A percentile compares a stretch with the other conserved stretches of the same genome.
phyloP scores from a whole-genome alignment of 1,284 basidiomycete genomes.

The Volvariella volvacea region DNA sequence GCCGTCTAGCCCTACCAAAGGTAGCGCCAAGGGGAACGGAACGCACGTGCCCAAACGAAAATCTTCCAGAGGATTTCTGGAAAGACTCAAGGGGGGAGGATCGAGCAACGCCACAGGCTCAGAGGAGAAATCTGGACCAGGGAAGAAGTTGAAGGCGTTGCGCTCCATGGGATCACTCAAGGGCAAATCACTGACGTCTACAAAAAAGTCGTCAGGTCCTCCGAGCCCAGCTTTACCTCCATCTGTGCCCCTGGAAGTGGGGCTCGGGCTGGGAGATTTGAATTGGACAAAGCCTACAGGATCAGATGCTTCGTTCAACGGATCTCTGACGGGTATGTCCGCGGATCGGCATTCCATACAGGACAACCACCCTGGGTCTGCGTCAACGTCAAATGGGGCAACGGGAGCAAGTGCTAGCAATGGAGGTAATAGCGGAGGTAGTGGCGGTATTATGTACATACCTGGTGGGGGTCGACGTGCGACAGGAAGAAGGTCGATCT shows the following conservation, averaged over 20 bases:
- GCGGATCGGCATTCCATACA: constrained; percentile 13
- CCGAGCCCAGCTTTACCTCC: constrained; percentile 47
- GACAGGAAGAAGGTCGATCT: constrained; percentile 57
- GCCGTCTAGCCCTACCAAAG: constrained; percentile 22
- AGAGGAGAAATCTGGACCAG: constrained; percentile 31
- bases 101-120: constrained; percentile 27
- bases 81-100: constrained; percentile 41
- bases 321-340: not conserved
- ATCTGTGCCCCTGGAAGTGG: constrained; percentile 44
- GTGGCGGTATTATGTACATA: no score
- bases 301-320: constrained; percentile 19
- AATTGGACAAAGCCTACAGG: constrained; percentile 38
- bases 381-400: constrained; percentile 2
- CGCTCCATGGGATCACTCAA: constrained; percentile 76
- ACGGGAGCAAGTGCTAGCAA: not conserved
- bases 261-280: constrained; percentile 52
- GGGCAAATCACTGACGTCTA: constrained; percentile 34
- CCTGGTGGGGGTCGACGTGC: constrained; percentile 24
- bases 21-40: constrained; percentile 26
- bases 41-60: constrained; percentile 40
- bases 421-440: no score
- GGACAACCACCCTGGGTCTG: constrained; percentile 11
- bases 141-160: constrained; percentile 61
- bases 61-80: constrained; percentile 58
- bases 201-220: constrained; percentile 27